phyloP scores from a whole-genome alignment of 1,284 basidiomycete genomes.

The Apiotrichum akiyoshidainum region DNA sequence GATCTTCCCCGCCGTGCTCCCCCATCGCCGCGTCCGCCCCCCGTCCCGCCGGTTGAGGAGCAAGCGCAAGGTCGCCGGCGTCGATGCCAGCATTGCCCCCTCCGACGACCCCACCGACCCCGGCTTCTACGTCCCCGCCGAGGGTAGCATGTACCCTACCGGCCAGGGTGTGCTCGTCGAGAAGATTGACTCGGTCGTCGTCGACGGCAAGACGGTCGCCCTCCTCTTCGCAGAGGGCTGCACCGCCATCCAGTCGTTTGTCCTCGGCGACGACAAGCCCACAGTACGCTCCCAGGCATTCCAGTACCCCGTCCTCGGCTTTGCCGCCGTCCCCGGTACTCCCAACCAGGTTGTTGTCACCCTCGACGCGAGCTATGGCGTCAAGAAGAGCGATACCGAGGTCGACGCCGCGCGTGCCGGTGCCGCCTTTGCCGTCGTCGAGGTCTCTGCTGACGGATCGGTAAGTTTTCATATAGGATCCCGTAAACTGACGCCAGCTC shows the following conservation, averaged over 20 bases:
- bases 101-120: slow-evolving; percentile 23
- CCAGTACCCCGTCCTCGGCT: slow-evolving; percentile 45
- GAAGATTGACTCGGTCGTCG: slow-evolving; percentile 32
- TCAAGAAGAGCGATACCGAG: slow-evolving; percentile 25
- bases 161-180: slow-evolving; percentile 47
- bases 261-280: slow-evolving; percentile 20
- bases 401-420: not conserved
- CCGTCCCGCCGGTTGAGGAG: slow-evolving; percentile 34
- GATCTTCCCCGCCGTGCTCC: slow-evolving; percentile 59
- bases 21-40: slow-evolving; percentile 59
- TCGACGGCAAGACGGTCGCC: slow-evolving; percentile 33
- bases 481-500: slow-evolving; percentile 7
- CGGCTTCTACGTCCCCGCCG: slow-evolving; percentile 39
- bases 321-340: slow-evolving; percentile 27
- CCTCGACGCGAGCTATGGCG: slow-evolving; percentile 43
- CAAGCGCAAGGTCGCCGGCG: slow-evolving; percentile 25
- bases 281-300: slow-evolving; percentile 31
- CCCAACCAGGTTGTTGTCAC: slow-evolving; percentile 34
- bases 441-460: slow-evolving; percentile 22
- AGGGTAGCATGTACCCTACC: slow-evolving; percentile 40
- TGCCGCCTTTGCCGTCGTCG: slow-evolving; percentile 8
- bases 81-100: slow-evolving; percentile 18
- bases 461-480: slow-evolving; percentile 20
- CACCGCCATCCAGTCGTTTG: slow-evolving; percentile 41
- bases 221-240: slow-evolving; percentile 50